A percentile compares a stretch with the other conserved stretches of the same genome.
These are phyloP conservation scores for Talaromyces sp. DNA, from an alignment of 2,329 filamentous ascomycete genomes.

Conservation along the genomic window DNA sequence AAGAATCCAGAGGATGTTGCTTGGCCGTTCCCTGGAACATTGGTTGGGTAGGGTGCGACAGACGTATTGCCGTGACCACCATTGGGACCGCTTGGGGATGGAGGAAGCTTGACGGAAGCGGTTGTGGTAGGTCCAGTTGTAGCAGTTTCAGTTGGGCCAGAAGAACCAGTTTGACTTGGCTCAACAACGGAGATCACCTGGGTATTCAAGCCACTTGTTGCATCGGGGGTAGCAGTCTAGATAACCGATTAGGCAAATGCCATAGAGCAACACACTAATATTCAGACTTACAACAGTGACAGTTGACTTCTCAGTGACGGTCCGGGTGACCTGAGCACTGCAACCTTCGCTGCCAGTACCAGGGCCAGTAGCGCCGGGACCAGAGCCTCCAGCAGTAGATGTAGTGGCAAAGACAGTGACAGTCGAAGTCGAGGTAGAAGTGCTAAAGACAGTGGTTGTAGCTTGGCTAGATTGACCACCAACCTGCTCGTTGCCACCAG, in stretches of 20 bases:
- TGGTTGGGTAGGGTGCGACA: conserved; percentile 15
- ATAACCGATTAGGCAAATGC: background rate
- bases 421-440: conserved; percentile 18
- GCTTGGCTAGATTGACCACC: conserved; percentile 8
- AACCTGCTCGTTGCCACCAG: conserved; percentile 9
- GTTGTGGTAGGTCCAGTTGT: background rate
- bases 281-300: conserved; percentile 31
- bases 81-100: conserved; percentile 11
- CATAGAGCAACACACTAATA: too few relatives aligned
- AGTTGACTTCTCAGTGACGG: conserved; percentile 32
- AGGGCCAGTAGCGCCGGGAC: background rate
- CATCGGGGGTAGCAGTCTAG: conserved; percentile 7
- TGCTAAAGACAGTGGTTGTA: conserved; percentile 27
- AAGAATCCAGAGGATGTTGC: conserved; percentile 26
- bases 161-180: background rate
- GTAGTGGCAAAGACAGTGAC: conserved; percentile 12
- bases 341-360: conserved; percentile 1
- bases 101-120: conserved; percentile 5
- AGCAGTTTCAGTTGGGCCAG: background rate
- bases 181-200: background rate
- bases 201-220: conserved; percentile 2
- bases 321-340: conserved; percentile 16
- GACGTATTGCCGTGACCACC: conserved; percentile 12
- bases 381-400: background rate
- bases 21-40: background rate